phyloP scores from a whole-genome alignment of 768 basidiomycete genomes.

The Tylopilus sp. region DNA sequence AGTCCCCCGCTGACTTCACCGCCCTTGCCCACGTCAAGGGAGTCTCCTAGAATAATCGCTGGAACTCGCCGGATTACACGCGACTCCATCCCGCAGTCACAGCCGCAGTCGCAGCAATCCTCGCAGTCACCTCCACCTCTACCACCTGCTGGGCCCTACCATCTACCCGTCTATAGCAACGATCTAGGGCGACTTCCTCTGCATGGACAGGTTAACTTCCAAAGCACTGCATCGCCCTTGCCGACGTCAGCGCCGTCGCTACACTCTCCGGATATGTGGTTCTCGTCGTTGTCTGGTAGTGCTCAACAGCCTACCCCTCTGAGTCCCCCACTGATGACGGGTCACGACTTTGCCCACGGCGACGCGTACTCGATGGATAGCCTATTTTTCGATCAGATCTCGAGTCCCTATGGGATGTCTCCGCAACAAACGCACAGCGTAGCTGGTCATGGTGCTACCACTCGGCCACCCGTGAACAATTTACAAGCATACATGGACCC shows the following conservation, averaged over 20 bases:
- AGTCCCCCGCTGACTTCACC: slow-evolving; percentile 31
- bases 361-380: slow-evolving; percentile 20
- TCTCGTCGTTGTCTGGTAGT: slow-evolving; percentile 5
- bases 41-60: slow-evolving; percentile 28
- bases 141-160: slow-evolving; percentile 19
- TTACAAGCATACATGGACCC: slow-evolving; percentile 17
- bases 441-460: neutral
- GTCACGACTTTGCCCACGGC: slow-evolving; percentile 1
- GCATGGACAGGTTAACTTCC: slow-evolving; percentile 30
- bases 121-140: slow-evolving; percentile 7
- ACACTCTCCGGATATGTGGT: slow-evolving; percentile 21
- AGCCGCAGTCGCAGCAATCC: slow-evolving; percentile 10
- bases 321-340: neutral
- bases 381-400: slow-evolving; percentile 20
- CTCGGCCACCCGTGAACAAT: neutral
- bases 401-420: slow-evolving; percentile 7
- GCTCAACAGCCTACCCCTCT: neutral
- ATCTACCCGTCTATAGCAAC: slow-evolving; percentile 53
- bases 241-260: neutral
- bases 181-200: slow-evolving; percentile 56
- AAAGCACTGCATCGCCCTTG: neutral
- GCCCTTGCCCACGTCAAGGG: slow-evolving; percentile 6
- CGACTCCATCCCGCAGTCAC: slow-evolving; percentile 14
- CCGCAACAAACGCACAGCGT: neutral
- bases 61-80: slow-evolving; percentile 35